A percentile compares a stretch with the other conserved stretches of the same genome.
Conservation (phyloP, 495 filamentous ascomycete species). For the Aspergillus panamensis region DNA sequence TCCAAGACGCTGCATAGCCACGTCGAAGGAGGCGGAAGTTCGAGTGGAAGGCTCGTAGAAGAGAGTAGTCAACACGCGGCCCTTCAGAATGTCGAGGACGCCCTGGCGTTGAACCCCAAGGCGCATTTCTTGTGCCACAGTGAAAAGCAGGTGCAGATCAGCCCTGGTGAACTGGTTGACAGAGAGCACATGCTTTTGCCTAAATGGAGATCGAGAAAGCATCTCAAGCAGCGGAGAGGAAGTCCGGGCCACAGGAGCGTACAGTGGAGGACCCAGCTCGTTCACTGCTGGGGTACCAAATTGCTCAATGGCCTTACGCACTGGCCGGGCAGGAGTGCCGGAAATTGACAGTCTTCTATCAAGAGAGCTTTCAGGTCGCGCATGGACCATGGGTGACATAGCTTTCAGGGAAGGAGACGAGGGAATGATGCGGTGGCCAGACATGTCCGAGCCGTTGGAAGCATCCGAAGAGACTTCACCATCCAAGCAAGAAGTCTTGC, state of each 20-base stretch:
- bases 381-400: slow-evolving; percentile 40
- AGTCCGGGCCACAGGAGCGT: slow-evolving; percentile 39
- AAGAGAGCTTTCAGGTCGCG: slow-evolving; percentile 44
- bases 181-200: slow-evolving; percentile 78
- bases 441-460: slow-evolving; percentile 70
- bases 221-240: slow-evolving; percentile 64
- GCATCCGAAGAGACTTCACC: slow-evolving; percentile 56
- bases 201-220: slow-evolving; percentile 77
- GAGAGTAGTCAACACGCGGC: slow-evolving; percentile 79
- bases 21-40: slow-evolving; percentile 93
- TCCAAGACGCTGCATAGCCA: slow-evolving; percentile 95
- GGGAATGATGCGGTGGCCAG: slow-evolving; percentile 59
- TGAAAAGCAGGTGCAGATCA: slow-evolving; percentile 90
- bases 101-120: slow-evolving; percentile 88
- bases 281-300: slow-evolving; percentile 32
- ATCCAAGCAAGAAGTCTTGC: slow-evolving; percentile 73
- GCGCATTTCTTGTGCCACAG: slow-evolving; percentile 94
- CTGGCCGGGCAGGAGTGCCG: slow-evolving; percentile 38
- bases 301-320: slow-evolving; percentile 33
- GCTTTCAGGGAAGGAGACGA: slow-evolving; percentile 54
- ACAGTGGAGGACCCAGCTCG: slow-evolving; percentile 54
- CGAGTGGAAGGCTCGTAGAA: slow-evolving; percentile 98
- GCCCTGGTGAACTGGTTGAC: slow-evolving; percentile 82
- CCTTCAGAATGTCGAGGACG: slow-evolving; percentile 80
- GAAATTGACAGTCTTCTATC: slow-evolving; percentile 43